phyloP scores from a whole-genome alignment of 2,329 filamentous ascomycete genomes.

The Pestalotiopsis sp. region DNA sequence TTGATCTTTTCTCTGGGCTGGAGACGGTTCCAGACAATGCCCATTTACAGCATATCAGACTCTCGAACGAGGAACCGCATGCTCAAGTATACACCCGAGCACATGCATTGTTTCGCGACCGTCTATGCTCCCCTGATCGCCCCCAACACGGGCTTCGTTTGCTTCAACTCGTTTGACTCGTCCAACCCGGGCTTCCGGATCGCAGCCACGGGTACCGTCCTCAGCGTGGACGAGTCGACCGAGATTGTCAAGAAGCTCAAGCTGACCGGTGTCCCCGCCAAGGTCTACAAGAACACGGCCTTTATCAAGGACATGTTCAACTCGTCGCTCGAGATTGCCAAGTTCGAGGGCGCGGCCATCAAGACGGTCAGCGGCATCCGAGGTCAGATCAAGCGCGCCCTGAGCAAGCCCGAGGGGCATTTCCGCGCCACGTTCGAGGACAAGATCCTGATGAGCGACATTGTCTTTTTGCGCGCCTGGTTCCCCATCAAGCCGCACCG shows the following conservation, averaged over 20 bases:
- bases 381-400: constrained; percentile 94
- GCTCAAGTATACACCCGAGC: constrained; percentile 98
- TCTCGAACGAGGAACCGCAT: constrained; percentile 92
- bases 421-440: constrained; percentile 98
- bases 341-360: constrained; percentile 92
- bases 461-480: constrained; percentile 96
- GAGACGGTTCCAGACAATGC: constrained; percentile 90
- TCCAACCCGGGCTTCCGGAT: constrained; percentile 90
- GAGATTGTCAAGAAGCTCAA: constrained; percentile 99
- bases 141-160: constrained; percentile 94
- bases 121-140: constrained; percentile 95
- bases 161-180: constrained; percentile 85
- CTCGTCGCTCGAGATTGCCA: constrained; percentile 89
- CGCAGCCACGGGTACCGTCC: constrained; percentile 88
- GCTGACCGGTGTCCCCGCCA: constrained; percentile 89
- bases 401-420: constrained; percentile 91
- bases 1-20: constrained; percentile 96
- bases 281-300: constrained; percentile 81
- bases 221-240: constrained; percentile 91
- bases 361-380: constrained; percentile 94
- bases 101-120: constrained; percentile 98
- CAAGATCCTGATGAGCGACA: constrained; percentile 95
- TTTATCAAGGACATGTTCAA: constrained; percentile 98
- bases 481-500: constrained; percentile 93
- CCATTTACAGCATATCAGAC: constrained; percentile 94